These are phyloP conservation scores for Achlya hypogyna DNA, from an alignment of 352 stramenopile genomes.

Conservation along the genomic window DNA sequence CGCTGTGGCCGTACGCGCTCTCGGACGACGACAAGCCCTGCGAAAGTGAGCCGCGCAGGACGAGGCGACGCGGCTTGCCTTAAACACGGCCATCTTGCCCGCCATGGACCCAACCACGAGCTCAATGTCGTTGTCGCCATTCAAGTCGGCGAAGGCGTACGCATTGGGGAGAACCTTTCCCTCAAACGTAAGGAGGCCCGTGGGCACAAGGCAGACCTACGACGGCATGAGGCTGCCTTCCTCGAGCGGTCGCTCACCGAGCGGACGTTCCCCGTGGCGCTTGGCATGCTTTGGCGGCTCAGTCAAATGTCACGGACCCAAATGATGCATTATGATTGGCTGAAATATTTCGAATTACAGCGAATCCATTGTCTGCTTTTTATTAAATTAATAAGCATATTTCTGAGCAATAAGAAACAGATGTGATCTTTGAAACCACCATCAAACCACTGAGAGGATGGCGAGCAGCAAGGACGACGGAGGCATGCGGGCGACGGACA, in stretches of 20 bases:
- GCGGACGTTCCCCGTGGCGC: neutral
- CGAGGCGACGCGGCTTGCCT: constrained; percentile 27
- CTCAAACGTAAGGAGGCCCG: constrained; percentile 31
- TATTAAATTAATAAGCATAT: too few species aligned
- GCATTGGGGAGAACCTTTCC: constrained; percentile 65
- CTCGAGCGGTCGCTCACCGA: neutral
- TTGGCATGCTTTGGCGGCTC: too few species aligned
- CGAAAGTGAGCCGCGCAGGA: neutral
- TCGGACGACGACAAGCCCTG: constrained; percentile 10
- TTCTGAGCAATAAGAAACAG: too few species aligned
- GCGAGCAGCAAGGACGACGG: neutral
- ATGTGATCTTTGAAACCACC: too few species aligned
- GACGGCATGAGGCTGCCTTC: neutral
- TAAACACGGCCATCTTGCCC: constrained; percentile 58
- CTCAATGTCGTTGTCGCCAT: constrained; percentile 52
- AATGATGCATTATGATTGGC: too few species aligned
- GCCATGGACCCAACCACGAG: constrained; percentile 56
- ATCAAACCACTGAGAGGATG: neutral
- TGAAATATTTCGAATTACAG: too few species aligned
- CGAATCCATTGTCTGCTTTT: too few species aligned
- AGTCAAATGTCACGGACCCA: too few species aligned
- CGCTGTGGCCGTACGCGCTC: constrained; percentile 23
- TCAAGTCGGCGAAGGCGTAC: constrained; percentile 48
- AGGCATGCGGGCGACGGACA: neutral
- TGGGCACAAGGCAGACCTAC: constrained; percentile 14